Conservation (phyloP, 2,329 filamentous ascomycete genomes). For the Fusarium devonianum region DNA sequence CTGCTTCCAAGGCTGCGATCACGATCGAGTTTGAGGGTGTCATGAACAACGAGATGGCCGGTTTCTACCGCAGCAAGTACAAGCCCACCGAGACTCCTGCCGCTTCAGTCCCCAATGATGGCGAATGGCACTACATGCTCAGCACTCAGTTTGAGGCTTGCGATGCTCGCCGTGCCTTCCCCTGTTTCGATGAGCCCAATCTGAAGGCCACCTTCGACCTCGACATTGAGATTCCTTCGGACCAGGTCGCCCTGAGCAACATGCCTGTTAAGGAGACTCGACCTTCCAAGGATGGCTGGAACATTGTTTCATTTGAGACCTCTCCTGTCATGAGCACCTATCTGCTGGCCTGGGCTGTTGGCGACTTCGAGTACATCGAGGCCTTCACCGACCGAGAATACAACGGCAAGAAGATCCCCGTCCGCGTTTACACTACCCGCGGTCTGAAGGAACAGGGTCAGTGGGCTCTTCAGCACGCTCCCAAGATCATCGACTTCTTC, state of each 20-base stretch:
- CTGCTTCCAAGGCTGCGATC: slow-evolving; percentile 70
- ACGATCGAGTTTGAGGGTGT: slow-evolving; percentile 78
- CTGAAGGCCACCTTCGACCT: slow-evolving; percentile 97
- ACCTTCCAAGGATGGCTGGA: slow-evolving; percentile 68
- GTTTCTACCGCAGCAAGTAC: slow-evolving; percentile 94
- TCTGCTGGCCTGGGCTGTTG: slow-evolving; percentile 90
- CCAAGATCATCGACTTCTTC: slow-evolving; percentile 94
- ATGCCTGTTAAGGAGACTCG: slow-evolving; percentile 85
- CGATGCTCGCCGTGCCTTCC: slow-evolving; percentile 92
- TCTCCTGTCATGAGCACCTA: slow-evolving; percentile 93
- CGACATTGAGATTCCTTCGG: slow-evolving; percentile 86
- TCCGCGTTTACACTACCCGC: slow-evolving; percentile 93
- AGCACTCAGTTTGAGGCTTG: slow-evolving; percentile 98
- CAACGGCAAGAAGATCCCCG: slow-evolving; percentile 87
- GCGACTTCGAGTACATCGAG: slow-evolving; percentile 97
- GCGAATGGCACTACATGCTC: slow-evolving; percentile 76
- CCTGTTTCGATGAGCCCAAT: slow-evolving; percentile 98
- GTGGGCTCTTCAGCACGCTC: slow-evolving; percentile 89
- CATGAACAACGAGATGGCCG: slow-evolving; percentile 90
- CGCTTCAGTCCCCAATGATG: slow-evolving; percentile 78
- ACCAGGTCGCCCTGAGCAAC: slow-evolving; percentile 90
- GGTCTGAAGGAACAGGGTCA: slow-evolving; percentile 93
- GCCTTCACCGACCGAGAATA: slow-evolving; percentile 89
- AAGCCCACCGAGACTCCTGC: slow-evolving; percentile 77
- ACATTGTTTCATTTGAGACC: slow-evolving; percentile 79